Percentiles rank a stretch among this genome's conserved stretches.
Evolutionary conservation across 2,329 filamentous ascomycete species (phyloP).

Genomic region (Stagonosporopsis chrysanthemi): DNA sequence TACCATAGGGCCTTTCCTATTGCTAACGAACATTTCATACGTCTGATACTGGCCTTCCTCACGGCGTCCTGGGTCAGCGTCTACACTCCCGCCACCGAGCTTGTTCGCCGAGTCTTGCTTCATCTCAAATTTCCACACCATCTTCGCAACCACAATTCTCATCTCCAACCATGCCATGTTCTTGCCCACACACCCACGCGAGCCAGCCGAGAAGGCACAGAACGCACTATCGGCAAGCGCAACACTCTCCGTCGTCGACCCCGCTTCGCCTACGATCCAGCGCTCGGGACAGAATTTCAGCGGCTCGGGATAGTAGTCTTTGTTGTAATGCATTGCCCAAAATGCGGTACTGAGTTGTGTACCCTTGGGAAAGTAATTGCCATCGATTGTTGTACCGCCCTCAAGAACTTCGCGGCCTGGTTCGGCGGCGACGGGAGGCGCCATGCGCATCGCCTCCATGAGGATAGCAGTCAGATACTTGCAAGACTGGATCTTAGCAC

Average conservation of each 20-base stretch:
- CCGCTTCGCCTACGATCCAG: constrained; percentile 25
- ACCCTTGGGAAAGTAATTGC: constrained; percentile 26
- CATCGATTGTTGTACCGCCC: constrained; percentile 27
- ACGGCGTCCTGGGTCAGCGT: constrained; percentile 27
- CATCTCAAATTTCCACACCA: constrained; percentile 39
- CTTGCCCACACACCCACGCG: constrained; percentile 40
- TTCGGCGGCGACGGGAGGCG: constrained; percentile 22
- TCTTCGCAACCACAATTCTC: constrained; percentile 32
- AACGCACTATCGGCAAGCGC: constrained; percentile 24
- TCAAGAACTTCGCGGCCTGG: constrained; percentile 26
- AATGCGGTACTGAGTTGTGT: constrained; percentile 27
- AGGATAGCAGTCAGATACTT: constrained; percentile 27
- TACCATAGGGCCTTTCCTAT: constrained; percentile 45
- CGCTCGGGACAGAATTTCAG: constrained; percentile 28
- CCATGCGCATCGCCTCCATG: constrained; percentile 27
- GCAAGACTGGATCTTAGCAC: constrained; percentile 17
- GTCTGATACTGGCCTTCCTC: constrained; percentile 36
- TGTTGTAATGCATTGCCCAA: constrained; percentile 29
- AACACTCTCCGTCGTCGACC: constrained; percentile 22
- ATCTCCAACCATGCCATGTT: constrained; percentile 38
- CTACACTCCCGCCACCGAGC: constrained; percentile 32
- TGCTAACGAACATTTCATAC: constrained; percentile 39
- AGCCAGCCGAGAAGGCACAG: constrained; percentile 33
- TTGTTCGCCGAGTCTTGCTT: constrained; percentile 26
- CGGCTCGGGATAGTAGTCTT: constrained; percentile 27